Percentiles rank a stretch among this genome's conserved stretches.
Conservation (phyloP, 768 basidiomycete genomes). For the Amanita thiersii region DNA sequence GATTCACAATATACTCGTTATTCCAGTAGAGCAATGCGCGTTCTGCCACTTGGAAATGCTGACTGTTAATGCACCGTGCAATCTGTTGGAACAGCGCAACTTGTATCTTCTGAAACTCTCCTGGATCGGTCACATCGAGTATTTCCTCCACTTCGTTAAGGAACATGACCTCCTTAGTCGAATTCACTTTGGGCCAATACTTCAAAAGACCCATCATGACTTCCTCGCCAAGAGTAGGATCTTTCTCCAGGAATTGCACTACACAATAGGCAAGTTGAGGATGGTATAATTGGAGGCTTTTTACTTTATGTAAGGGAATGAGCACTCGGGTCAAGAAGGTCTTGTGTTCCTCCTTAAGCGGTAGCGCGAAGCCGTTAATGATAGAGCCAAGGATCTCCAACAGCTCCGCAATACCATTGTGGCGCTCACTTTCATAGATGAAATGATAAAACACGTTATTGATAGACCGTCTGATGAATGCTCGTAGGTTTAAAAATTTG, state of each 20-base stretch:
- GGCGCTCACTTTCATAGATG: conserved; percentile 96
- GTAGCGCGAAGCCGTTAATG: conserved; percentile 98
- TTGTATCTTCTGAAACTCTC: conserved; percentile 95
- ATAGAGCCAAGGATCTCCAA: conserved; percentile 98
- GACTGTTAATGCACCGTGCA: conserved; percentile 95
- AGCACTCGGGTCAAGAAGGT: conserved; percentile 91
- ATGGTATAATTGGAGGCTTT: conserved; percentile 95
- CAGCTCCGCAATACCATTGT: conserved; percentile 98
- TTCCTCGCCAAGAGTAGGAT: conserved; percentile 84
- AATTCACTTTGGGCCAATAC: conserved; percentile 99
- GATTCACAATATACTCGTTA: conserved; percentile 98
- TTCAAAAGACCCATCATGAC: conserved; percentile 94
- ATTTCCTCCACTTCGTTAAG: conserved; percentile 99
- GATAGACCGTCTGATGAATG: conserved; percentile 97
- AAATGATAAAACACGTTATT: conserved; percentile 99
- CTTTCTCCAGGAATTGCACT: conserved; percentile 98
- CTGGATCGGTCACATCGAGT: conserved; percentile 93
- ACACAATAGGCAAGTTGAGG: conserved; percentile 99
- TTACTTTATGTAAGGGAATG: conserved; percentile 95
- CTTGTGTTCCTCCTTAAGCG: conserved; percentile 99
- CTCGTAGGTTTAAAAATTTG: conserved; percentile 97
- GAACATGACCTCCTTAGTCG: conserved; percentile 99
- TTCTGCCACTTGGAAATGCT: conserved; percentile 99
- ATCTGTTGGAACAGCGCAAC: conserved; percentile 89
- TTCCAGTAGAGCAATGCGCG: conserved; percentile 98